Percentiles rank a stretch among this genome's conserved stretches.
phyloP scores from a whole-genome alignment of 208 protist species.

The Herpetomonas samuelpessoai region DNA sequence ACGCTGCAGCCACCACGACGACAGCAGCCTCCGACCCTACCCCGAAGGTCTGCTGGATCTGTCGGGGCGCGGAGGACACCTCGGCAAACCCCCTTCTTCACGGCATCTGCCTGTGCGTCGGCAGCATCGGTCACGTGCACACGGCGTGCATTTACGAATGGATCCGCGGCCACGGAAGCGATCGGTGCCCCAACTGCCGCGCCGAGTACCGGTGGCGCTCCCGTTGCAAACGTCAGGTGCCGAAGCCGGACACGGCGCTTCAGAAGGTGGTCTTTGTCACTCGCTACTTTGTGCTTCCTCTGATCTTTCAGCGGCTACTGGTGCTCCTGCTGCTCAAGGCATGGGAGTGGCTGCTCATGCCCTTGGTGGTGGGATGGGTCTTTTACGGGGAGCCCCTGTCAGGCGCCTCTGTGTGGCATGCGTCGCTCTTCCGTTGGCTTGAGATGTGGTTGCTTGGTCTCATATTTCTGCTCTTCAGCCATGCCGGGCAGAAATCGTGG shows the following conservation, averaged over 20 bases:
- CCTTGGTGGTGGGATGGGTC: neutral
- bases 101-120: constrained; percentile 52
- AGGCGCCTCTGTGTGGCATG: neutral
- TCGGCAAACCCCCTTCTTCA: constrained; percentile 45
- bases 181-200: constrained; percentile 49
- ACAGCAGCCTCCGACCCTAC: too few relatives aligned
- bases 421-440: neutral
- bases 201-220: constrained; percentile 42
- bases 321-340: constrained; percentile 10
- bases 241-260: neutral
- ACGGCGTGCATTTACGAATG: constrained; percentile 67
- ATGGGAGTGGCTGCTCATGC: neutral
- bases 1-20: too few relatives aligned
- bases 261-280: constrained; percentile 24
- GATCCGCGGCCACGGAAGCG: constrained; percentile 50
- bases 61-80: constrained; percentile 32
- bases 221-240: neutral
- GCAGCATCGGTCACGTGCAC: constrained; percentile 60
- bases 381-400: neutral
- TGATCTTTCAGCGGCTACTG: constrained; percentile 9
- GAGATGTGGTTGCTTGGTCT: neutral
- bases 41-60: constrained; percentile 86
- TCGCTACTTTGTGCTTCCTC: constrained; percentile 21
- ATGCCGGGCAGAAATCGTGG: neutral
- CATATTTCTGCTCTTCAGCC: neutral